Conservation (phyloP, 164 flowering plant genomes). For the Macadamia tetraphylla region DNA sequence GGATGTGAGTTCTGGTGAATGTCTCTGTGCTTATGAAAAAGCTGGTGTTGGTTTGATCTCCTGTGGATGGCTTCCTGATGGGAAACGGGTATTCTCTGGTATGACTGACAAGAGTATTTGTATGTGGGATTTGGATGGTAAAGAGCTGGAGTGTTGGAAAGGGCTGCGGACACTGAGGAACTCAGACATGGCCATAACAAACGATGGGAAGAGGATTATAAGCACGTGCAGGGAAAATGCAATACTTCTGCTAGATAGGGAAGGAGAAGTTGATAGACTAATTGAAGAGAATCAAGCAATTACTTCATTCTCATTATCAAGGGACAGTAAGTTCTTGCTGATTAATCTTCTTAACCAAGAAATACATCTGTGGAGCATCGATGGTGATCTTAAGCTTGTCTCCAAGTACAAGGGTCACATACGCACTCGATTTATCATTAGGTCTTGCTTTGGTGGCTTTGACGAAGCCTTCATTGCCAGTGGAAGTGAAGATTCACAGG, state of each 20-base stretch:
- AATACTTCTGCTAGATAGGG: conserved; percentile 51
- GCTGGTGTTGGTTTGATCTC: conserved; percentile 50
- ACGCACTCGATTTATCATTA: conserved; percentile 55
- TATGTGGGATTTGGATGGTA: conserved; percentile 87
- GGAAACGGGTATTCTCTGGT: conserved; percentile 51
- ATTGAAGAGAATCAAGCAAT: conserved; percentile 56
- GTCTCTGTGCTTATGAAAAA: conserved; percentile 68
- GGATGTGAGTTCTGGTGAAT: conserved; percentile 71
- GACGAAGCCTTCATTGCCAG: conserved; percentile 77
- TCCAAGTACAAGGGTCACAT: conserved; percentile 70
- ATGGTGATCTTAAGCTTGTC: conserved; percentile 40
- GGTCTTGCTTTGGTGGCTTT: conserved; percentile 84
- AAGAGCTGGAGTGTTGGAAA: conserved; percentile 67
- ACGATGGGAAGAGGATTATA: conserved; percentile 63
- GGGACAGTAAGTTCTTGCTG: conserved; percentile 46
- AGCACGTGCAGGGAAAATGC: conserved; percentile 51
- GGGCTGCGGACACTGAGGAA: conserved; percentile 58
- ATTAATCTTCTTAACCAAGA: conserved; percentile 70
- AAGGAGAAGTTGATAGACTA: conserved; percentile 41
- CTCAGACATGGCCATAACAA: conserved; percentile 68
- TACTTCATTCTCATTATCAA: conserved; percentile 67
- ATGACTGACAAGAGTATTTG: conserved; percentile 72
- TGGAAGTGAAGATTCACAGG: conserved; percentile 94
- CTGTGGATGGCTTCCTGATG: conserved; percentile 87
- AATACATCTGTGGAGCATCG: conserved; percentile 74